Conservation (phyloP, 768 basidiomycete genomes). For the Hebeloma cylindrosporum region DNA sequence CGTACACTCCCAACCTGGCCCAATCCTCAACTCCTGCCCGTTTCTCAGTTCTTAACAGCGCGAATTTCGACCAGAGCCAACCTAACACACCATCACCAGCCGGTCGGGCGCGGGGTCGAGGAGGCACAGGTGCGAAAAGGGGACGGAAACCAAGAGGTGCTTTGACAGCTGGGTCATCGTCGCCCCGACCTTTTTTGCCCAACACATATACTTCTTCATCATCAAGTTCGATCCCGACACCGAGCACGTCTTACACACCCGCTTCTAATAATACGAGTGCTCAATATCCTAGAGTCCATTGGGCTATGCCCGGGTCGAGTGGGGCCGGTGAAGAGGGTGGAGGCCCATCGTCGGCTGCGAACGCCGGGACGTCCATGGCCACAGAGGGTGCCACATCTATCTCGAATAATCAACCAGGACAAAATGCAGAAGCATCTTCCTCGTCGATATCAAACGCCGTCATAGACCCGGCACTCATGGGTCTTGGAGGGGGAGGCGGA, state of each 20-base stretch:
- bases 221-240: slow-evolving; percentile 3
- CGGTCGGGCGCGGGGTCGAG: slow-evolving; percentile 33
- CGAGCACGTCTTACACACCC: slow-evolving; percentile 7
- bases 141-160: slow-evolving; percentile 48
- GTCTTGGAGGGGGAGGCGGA: slow-evolving; percentile 10
- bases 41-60: slow-evolving; percentile 19
- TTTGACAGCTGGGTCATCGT: slow-evolving; percentile 26
- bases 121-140: slow-evolving; percentile 43
- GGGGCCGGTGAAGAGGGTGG: background rate
- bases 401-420: no score
- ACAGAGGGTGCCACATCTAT: no score
- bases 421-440: background rate
- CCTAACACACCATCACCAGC: slow-evolving; percentile 28
- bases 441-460: slow-evolving; percentile 5
- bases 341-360: no score
- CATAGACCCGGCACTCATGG: slow-evolving; percentile 27
- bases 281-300: slow-evolving; percentile 41
- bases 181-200: slow-evolving; percentile 25
- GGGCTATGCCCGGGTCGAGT: slow-evolving; percentile 28
- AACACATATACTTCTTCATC: slow-evolving; percentile 13
- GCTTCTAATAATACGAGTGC: slow-evolving; percentile 12
- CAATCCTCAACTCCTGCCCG: slow-evolving; percentile 9
- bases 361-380: no score
- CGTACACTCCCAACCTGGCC: no score
- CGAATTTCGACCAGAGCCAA: slow-evolving; percentile 16